These are phyloP conservation scores for Datura wrightii DNA, from an alignment of 257 asterid genomes.

Conservation along the genomic window DNA sequence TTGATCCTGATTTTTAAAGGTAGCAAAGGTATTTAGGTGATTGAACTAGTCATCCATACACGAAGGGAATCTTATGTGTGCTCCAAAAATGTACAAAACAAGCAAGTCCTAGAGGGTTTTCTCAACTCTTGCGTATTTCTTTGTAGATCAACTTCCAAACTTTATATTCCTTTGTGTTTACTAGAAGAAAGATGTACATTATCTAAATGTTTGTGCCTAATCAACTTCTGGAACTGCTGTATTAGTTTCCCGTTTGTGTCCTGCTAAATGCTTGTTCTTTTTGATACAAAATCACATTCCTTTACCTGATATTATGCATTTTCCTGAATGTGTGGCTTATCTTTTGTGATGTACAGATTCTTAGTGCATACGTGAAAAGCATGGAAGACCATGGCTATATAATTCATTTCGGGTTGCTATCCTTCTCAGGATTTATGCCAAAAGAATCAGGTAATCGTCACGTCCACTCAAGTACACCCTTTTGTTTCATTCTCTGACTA, in stretches of 20 bases:
- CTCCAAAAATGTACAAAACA: background rate
- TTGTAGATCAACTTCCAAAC: background rate
- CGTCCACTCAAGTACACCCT: conserved; percentile 24
- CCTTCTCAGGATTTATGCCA: conserved; percentile 84
- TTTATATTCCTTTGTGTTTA: background rate
- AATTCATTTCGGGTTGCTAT: conserved; percentile 74
- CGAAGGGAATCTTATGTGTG: background rate
- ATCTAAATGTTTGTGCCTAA: background rate
- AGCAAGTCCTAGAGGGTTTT: background rate
- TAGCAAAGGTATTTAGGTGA: conserved; percentile 23
- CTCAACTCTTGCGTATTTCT: background rate
- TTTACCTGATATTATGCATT: background rate
- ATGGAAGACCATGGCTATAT: conserved; percentile 95
- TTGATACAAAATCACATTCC: background rate
- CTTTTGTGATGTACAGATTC: conserved; percentile 61
- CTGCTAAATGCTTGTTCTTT: conserved; percentile 23
- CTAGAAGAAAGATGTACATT: background rate
- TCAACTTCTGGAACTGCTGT: background rate
- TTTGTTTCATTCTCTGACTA: background rate
- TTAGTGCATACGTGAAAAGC: conserved; percentile 84
- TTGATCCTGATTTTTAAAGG: background rate
- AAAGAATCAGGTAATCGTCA: conserved; percentile 65
- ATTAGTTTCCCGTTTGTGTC: background rate
- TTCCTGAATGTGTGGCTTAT: background rate
- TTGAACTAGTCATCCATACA: conserved; percentile 16